A percentile compares a stretch with the other conserved stretches of the same genome.
These are phyloP conservation scores for Quercus ilex DNA, from an alignment of 306 rosid genomes.

Conservation along the genomic window DNA sequence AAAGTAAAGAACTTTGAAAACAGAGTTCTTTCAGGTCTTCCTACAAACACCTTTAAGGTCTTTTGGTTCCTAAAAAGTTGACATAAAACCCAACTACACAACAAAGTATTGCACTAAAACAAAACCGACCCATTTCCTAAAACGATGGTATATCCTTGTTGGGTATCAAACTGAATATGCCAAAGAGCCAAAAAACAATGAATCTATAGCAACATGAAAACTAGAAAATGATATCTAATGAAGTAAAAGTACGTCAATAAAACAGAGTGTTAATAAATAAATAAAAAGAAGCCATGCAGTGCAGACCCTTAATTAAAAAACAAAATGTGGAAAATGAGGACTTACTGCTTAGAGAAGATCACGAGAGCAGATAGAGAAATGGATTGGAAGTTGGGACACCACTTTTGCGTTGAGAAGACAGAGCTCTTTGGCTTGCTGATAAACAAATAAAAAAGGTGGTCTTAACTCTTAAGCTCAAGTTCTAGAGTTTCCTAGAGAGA, in stretches of 20 bases:
- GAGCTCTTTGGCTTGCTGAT: background rate
- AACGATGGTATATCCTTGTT: no score
- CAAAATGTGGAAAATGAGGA: background rate
- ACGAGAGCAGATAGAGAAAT: background rate
- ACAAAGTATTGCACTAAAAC: background rate
- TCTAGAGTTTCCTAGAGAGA: slow-evolving; percentile 41
- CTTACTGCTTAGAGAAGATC: background rate
- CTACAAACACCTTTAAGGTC: slow-evolving; percentile 23
- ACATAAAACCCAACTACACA: background rate
- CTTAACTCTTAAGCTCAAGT: background rate
- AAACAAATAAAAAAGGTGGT: slow-evolving; percentile 12
- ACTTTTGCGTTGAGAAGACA: background rate
- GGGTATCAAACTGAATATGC: background rate
- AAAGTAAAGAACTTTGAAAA: background rate
- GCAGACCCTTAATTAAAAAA: background rate
- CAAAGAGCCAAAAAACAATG: background rate
- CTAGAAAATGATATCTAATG: no score
- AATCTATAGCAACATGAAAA: background rate
- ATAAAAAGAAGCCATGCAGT: background rate
- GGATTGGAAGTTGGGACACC: background rate
- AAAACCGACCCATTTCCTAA: background rate
- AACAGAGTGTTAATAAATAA: no score
- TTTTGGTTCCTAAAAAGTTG: background rate
- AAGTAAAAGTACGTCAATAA: no score
- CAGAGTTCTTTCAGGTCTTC: background rate